A percentile compares a stretch with the other conserved stretches of the same genome.
Conservation (phyloP, 345 rosid species). For the Pelargonium nanum region DNA sequence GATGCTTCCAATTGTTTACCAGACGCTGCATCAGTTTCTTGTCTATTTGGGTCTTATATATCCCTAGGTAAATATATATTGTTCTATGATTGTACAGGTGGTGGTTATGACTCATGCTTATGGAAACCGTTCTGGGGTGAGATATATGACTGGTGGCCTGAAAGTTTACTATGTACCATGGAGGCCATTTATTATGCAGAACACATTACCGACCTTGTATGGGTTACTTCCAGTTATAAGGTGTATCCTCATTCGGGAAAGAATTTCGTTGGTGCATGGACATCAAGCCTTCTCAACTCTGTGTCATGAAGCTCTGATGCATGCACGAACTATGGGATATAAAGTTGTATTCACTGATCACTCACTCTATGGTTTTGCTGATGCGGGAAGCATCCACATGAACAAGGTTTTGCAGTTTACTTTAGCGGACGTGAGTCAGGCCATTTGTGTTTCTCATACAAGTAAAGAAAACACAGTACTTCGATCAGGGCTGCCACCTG, state of each 20-base stretch:
- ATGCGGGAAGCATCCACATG: constrained; percentile 96
- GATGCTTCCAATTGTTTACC: too few species aligned
- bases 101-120: constrained; percentile 95
- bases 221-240: constrained; percentile 79
- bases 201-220: constrained; percentile 67
- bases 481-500: constrained; percentile 77
- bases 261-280: constrained; percentile 74
- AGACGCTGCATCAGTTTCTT: neutral
- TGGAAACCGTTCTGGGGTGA: constrained; percentile 74
- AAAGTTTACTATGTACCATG: constrained; percentile 89
- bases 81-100: constrained; percentile 40
- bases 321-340: constrained; percentile 85
- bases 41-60: neutral
- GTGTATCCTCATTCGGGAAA: constrained; percentile 69
- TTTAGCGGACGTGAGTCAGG: constrained; percentile 90
- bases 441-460: constrained; percentile 92
- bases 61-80: neutral
- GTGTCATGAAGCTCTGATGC: constrained; percentile 93
- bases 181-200: constrained; percentile 80
- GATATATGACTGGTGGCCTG: constrained; percentile 85
- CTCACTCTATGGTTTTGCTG: constrained; percentile 86
- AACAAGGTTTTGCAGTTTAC: constrained; percentile 89
- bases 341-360: constrained; percentile 90
- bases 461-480: constrained; percentile 94
- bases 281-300: constrained; percentile 99